phyloP scores from a whole-genome alignment of 164 flowering plant genomes.

The Umbellularia californica region DNA sequence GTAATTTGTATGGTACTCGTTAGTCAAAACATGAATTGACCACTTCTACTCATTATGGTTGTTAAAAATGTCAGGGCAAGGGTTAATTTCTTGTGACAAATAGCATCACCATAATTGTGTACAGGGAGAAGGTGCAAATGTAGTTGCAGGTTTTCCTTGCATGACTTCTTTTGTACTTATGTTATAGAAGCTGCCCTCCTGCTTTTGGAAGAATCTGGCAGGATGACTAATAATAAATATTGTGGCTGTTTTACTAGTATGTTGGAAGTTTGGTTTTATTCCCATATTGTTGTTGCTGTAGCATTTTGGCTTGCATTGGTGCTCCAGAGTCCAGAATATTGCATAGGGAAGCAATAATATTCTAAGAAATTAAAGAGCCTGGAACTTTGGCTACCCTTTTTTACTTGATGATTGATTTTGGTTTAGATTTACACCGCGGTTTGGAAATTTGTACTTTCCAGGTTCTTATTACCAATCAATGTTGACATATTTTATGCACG shows the following conservation, averaged over 20 bases:
- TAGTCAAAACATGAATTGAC: constrained; percentile 4
- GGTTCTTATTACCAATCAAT: too few species aligned
- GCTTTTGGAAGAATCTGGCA: not conserved
- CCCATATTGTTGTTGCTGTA: not conserved
- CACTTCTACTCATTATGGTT: constrained; percentile 12
- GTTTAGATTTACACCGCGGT: too few species aligned
- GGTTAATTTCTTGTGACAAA: constrained; percentile 5
- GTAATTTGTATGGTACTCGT: constrained; percentile 19
- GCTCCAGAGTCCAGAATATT: too few species aligned
- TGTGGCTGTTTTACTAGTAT: not conserved
- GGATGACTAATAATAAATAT: not conserved
- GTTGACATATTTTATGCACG: too few species aligned
- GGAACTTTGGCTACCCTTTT: too few species aligned
- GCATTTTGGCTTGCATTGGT: not conserved
- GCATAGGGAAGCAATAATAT: too few species aligned
- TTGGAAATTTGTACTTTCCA: too few species aligned
- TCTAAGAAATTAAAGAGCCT: too few species aligned
- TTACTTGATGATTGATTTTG: too few species aligned
- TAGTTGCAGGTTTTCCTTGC: constrained; percentile 1
- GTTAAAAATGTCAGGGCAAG: constrained; percentile 3
- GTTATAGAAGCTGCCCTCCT: not conserved
- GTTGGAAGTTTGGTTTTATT: not conserved
- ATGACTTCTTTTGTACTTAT: not conserved
- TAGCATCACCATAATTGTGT: constrained; percentile 18
- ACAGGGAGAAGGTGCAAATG: constrained; percentile 10